Percentiles rank a stretch among this genome's conserved stretches.
These are phyloP conservation scores for Fraxinus baroniana DNA, from an alignment of 305 asterid species.

Conservation along the genomic window DNA sequence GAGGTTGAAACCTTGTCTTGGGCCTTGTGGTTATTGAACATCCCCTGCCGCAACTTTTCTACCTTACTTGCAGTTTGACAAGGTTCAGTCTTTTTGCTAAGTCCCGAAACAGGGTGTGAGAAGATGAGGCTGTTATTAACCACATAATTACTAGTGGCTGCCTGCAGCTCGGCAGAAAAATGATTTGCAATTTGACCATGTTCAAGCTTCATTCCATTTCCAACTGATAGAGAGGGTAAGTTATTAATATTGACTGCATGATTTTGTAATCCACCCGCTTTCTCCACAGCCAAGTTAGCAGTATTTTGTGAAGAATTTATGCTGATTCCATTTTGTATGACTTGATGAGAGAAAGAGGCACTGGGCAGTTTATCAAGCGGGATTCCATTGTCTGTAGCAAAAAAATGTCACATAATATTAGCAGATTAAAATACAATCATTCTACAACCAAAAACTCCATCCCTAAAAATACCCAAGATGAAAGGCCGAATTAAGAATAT, in stretches of 20 bases:
- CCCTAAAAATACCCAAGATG: constrained; percentile 1
- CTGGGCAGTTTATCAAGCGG: constrained; percentile 35
- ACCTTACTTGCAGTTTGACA: constrained; percentile 22
- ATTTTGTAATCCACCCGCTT: constrained; percentile 23
- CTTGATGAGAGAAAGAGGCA: constrained; percentile 40
- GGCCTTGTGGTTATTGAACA: constrained; percentile 1
- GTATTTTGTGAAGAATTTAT: constrained; percentile 24
- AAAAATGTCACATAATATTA: constrained; percentile 21
- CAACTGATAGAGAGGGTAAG: constrained; percentile 33
- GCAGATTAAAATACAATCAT: constrained; percentile 22
- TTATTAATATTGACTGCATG: constrained; percentile 26
- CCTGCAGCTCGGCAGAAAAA: constrained; percentile 26
- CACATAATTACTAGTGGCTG: constrained; percentile 11
- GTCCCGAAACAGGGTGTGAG: constrained; percentile 23
- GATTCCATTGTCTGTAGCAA: constrained; percentile 40
- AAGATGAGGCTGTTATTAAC: constrained; percentile 25
- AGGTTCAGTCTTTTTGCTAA: constrained; percentile 28
- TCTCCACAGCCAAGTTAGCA: constrained; percentile 22
- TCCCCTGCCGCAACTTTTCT: constrained; percentile 16
- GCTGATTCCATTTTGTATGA: constrained; percentile 32
- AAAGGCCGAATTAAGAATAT: not conserved
- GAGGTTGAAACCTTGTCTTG: constrained; percentile 22
- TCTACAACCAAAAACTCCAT: constrained; percentile 16
- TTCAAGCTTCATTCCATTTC: constrained; percentile 29
- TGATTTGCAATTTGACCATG: constrained; percentile 22